These are phyloP conservation scores for Neurospora sp. DNA, from an alignment of 495 filamentous ascomycete species.

Conservation along the genomic window DNA sequence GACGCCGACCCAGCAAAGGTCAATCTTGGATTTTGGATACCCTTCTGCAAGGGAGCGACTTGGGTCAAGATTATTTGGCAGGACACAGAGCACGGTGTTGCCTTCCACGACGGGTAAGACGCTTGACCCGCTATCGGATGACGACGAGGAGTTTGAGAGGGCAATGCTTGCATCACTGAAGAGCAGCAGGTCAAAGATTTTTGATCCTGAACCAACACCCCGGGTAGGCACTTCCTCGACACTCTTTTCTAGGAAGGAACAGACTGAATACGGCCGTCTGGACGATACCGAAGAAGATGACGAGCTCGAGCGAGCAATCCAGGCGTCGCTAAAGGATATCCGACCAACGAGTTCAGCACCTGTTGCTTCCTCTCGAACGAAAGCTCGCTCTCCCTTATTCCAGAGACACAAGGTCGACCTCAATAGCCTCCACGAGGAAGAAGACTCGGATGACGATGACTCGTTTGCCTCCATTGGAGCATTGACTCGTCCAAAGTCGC, in stretches of 20 bases:
- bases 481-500: neutral
- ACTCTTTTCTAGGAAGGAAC: neutral
- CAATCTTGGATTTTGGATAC: constrained; percentile 11
- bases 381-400: neutral
- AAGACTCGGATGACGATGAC: constrained; percentile 5
- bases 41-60: neutral
- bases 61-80: neutral
- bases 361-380: neutral
- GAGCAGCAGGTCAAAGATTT: neutral
- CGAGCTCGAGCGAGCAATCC: neutral
- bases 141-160: constrained; percentile 7
- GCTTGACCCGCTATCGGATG: constrained; percentile 4
- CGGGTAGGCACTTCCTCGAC: neutral
- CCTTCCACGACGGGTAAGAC: neutral
- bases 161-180: neutral
- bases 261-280: neutral
- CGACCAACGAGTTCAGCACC: neutral
- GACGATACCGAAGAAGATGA: neutral
- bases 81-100: neutral
- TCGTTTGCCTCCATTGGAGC: constrained; percentile 4
- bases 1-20: neutral
- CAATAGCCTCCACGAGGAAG: neutral
- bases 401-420: neutral
- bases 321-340: neutral
- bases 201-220: neutral